Percentiles rank a stretch among this genome's conserved stretches.
Conservation (phyloP, 1,284 basidiomycete species). For the Spongispora temasekensis region DNA sequence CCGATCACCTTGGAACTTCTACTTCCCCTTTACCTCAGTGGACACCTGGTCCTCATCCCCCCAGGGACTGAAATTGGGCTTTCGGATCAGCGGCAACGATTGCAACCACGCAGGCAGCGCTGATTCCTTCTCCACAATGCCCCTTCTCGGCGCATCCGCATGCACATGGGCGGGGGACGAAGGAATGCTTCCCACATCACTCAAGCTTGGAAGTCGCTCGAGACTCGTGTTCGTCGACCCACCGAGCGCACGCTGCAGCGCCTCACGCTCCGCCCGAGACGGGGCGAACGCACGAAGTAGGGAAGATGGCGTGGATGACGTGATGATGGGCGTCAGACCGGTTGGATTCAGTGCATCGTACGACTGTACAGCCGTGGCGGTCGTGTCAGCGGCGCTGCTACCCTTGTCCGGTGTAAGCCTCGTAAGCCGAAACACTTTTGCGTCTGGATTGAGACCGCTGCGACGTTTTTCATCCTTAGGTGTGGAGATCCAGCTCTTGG, state of each 20-base stretch:
- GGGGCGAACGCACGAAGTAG: constrained; percentile 79
- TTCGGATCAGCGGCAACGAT: constrained; percentile 51
- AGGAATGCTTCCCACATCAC: constrained; percentile 67
- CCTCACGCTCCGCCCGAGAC: constrained; percentile 79
- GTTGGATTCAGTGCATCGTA: constrained; percentile 61
- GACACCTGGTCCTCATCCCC: constrained; percentile 54
- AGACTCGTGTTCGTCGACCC: constrained; percentile 69
- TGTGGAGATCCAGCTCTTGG: constrained; percentile 53
- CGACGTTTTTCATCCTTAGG: constrained; percentile 45
- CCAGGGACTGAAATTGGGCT: constrained; percentile 67
- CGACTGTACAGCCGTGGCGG: constrained; percentile 15
- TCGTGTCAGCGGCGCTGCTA: constrained; percentile 12
- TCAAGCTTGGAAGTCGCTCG: constrained; percentile 71
- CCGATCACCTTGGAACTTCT: constrained; percentile 3
- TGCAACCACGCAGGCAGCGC: constrained; percentile 56
- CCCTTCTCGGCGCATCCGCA: constrained; percentile 33
- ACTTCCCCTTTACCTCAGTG: constrained; percentile 24
- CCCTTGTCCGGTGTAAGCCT: constrained; percentile 31
- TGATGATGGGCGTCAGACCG: constrained; percentile 43
- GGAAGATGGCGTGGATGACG: constrained; percentile 46
- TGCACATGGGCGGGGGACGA: constrained; percentile 56
- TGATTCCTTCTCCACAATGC: constrained; percentile 31
- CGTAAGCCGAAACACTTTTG: constrained; percentile 74
- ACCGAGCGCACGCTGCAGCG: constrained; percentile 67
- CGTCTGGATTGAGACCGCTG: constrained; percentile 80